These are phyloP conservation scores for Triticum dicoccoides DNA, from an alignment of 176 grass and related monocot species.

Conservation along the genomic window DNA sequence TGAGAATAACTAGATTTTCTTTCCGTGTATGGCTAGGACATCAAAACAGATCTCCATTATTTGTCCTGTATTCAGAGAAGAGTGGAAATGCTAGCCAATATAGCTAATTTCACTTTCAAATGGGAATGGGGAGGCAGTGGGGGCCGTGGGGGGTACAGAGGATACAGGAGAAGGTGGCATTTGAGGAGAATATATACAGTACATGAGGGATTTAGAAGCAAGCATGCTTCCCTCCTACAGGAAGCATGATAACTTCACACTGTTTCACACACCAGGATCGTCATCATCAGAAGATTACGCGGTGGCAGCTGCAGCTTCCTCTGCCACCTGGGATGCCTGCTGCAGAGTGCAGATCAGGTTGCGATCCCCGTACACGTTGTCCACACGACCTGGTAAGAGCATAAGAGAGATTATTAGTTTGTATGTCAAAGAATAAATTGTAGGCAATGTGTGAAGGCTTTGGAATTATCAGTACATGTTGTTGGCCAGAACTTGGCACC, in stretches of 20 bases:
- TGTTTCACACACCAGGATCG: constrained; percentile 28
- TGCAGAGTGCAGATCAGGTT: constrained; percentile 94
- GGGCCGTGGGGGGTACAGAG: not conserved
- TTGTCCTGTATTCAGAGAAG: constrained; percentile 16
- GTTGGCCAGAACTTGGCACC: constrained; percentile 98
- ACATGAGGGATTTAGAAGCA: constrained; percentile 36
- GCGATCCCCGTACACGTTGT: constrained; percentile 98
- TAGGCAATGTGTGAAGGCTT: not conserved
- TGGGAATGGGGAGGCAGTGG: constrained; percentile 24
- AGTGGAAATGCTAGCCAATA: constrained; percentile 18
- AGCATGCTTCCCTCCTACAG: constrained; percentile 58
- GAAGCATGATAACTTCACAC: constrained; percentile 51
- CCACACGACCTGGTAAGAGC: constrained; percentile 65
- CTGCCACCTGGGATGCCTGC: constrained; percentile 71
- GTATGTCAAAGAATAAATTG: not conserved
- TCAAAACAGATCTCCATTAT: not conserved
- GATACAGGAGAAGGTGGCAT: constrained; percentile 43
- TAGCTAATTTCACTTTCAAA: constrained; percentile 31
- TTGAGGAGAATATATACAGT: constrained; percentile 62
- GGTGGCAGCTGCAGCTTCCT: constrained; percentile 87
- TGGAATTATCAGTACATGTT: constrained; percentile 50
- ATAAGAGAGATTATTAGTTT: not conserved
- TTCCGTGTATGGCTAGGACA: constrained; percentile 8
- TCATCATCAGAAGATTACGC: constrained; percentile 49
- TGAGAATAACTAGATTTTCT: not conserved